These are phyloP conservation scores for Xylariaceae sp. DNA, from an alignment of 2,329 filamentous ascomycete genomes.

Conservation along the genomic window DNA sequence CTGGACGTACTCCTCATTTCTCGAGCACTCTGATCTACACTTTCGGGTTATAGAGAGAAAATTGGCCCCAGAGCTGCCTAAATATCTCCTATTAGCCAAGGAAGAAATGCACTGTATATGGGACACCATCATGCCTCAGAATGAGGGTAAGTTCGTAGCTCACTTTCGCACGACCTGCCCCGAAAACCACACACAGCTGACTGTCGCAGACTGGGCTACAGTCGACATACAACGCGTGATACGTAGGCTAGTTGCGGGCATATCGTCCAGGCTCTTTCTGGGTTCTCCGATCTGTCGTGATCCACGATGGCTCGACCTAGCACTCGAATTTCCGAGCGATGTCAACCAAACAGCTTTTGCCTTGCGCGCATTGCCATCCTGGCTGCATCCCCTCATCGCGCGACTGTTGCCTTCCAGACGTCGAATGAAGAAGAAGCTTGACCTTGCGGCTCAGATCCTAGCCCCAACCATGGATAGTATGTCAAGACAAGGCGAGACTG, in stretches of 20 bases:
- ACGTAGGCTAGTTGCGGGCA: background rate
- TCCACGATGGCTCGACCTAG: background rate
- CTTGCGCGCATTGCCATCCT: background rate
- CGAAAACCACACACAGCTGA: background rate
- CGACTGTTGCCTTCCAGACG: background rate
- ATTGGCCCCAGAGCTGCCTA: slow-evolving; percentile 1
- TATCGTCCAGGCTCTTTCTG: background rate
- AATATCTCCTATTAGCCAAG: background rate
- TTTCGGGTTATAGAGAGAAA: background rate
- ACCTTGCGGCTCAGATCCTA: background rate
- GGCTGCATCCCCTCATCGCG: background rate
- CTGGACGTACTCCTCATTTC: background rate
- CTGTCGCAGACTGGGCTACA: background rate
- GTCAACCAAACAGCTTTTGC: background rate
- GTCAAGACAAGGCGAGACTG: background rate
- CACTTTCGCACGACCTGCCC: background rate
- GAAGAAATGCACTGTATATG: slow-evolving; percentile 1
- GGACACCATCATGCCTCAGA: background rate
- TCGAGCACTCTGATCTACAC: background rate
- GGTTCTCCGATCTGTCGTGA: background rate
- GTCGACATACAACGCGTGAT: background rate
- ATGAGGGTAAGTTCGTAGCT: background rate
- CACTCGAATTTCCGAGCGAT: background rate
- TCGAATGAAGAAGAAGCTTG: background rate
- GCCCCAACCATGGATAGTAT: no score